These are phyloP conservation scores for Nakazawaea populi DNA, from an alignment of 805 yeast genomes.

Conservation along the genomic window DNA sequence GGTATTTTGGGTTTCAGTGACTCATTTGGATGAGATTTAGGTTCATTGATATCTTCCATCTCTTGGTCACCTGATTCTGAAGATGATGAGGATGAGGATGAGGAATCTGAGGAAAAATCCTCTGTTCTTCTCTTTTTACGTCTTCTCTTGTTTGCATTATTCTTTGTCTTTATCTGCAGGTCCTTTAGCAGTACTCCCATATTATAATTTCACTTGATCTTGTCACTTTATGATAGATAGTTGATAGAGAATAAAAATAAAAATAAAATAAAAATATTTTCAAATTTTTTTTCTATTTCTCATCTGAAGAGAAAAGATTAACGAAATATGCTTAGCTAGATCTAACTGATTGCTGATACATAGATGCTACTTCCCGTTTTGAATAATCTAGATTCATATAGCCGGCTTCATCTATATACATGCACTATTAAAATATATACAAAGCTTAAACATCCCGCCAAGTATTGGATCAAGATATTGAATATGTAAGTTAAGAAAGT, in stretches of 20 bases:
- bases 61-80: slow-evolving; percentile 15
- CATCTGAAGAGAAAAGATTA: background rate
- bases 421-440: too few species aligned
- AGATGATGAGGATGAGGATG: slow-evolving; percentile 37
- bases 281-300: background rate
- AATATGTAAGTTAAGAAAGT: too few species aligned
- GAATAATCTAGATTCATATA: too few species aligned
- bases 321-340: background rate
- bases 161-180: slow-evolving; percentile 1
- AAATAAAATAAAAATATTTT: slow-evolving; percentile 18
- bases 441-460: too few species aligned
- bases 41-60: slow-evolving; percentile 9
- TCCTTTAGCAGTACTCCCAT: slow-evolving; percentile 8
- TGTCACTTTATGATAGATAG: too few species aligned
- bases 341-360: too few species aligned
- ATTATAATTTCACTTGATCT: background rate
- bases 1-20: background rate
- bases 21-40: slow-evolving; percentile 10
- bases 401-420: too few species aligned
- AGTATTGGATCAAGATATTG: too few species aligned
- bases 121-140: slow-evolving; percentile 82
- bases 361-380: too few species aligned
- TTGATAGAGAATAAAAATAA: background rate
- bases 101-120: slow-evolving; percentile 53
- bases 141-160: slow-evolving; percentile 39